These are phyloP conservation scores for Aurifilum marmelostoma DNA, from an alignment of 2,329 filamentous ascomycete genomes.

Conservation along the genomic window DNA sequence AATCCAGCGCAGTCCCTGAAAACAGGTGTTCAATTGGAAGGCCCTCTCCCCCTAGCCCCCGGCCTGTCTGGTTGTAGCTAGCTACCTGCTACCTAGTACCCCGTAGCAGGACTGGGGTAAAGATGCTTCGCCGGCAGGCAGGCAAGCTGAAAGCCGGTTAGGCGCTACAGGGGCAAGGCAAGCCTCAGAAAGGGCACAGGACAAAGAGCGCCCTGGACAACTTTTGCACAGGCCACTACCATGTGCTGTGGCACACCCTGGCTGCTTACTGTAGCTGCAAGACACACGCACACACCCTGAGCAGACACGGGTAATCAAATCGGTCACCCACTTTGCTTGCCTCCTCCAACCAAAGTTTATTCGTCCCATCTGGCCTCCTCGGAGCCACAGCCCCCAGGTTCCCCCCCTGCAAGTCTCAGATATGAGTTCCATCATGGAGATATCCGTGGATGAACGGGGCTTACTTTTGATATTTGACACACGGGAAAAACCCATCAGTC, in stretches of 20 bases:
- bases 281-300: neutral
- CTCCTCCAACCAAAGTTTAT: neutral
- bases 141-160: neutral
- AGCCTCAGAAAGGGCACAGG: neutral
- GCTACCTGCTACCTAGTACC: neutral
- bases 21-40: constrained; percentile 20
- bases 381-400: neutral
- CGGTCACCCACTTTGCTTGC: neutral
- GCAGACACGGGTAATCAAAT: neutral
- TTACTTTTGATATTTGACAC: neutral
- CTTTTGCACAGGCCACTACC: neutral
- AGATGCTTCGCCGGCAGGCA: constrained; percentile 4
- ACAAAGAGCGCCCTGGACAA: constrained; percentile 2
- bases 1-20: constrained; percentile 6
- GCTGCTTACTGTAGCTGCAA: neutral
- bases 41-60: neutral
- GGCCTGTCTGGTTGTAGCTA: neutral
- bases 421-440: neutral
- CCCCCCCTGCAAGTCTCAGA: neutral
- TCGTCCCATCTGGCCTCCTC: neutral
- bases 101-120: neutral
- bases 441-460: neutral
- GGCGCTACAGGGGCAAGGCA: neutral
- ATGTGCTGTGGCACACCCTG: neutral
- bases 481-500: neutral